These are phyloP conservation scores for Eucalyptus erythrocorys DNA, from an alignment of 345 rosid species.

Conservation along the genomic window DNA sequence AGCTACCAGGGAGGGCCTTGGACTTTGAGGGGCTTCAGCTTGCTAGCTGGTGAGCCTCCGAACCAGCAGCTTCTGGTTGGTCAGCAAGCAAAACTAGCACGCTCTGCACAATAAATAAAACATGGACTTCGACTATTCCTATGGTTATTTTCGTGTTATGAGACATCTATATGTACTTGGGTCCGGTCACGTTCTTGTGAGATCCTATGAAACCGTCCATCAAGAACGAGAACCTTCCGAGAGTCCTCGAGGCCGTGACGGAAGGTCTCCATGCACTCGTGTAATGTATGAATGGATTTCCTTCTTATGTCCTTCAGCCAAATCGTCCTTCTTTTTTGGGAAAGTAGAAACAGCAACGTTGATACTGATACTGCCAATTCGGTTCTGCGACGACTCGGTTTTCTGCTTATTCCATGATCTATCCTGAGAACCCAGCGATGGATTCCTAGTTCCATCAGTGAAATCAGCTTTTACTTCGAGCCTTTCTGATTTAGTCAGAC, in stretches of 20 bases:
- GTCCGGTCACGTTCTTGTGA: background rate
- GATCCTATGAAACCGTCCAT: background rate
- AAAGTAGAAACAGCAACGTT: background rate
- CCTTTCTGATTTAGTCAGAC: background rate
- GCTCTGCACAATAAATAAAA: background rate
- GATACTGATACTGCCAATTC: background rate
- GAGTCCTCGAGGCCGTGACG: background rate
- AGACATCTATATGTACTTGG: background rate
- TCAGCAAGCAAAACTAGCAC: background rate
- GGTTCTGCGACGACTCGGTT: background rate
- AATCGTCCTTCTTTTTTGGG: background rate
- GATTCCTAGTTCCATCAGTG: background rate
- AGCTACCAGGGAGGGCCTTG: background rate
- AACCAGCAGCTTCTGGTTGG: background rate
- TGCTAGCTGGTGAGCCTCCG: background rate
- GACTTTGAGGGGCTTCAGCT: background rate
- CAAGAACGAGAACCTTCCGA: background rate
- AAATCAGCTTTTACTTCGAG: background rate
- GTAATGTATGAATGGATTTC: background rate
- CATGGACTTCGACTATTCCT: background rate
- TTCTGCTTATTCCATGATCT: background rate
- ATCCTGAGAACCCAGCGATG: background rate
- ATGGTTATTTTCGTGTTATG: background rate
- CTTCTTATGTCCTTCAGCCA: background rate
- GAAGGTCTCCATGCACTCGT: background rate